Conservation (phyloP, 441 rosid genomes). For the Populus hybrid region DNA sequence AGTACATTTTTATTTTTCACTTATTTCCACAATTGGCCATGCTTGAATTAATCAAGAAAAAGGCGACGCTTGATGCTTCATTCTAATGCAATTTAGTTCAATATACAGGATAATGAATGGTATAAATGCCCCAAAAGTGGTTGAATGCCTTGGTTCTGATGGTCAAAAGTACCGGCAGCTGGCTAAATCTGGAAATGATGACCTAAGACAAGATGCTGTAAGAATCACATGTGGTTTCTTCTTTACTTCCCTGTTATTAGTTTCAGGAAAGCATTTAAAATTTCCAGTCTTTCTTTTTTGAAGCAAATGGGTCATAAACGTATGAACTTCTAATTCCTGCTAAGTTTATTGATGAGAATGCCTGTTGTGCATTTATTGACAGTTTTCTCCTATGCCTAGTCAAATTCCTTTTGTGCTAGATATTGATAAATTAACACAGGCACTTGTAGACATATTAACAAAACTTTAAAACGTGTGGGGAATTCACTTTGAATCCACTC, state of each 20-base stretch:
- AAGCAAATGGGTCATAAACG: not conserved
- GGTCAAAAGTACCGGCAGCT: constrained; percentile 87
- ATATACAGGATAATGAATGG: constrained; percentile 90
- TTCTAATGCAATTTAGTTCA: constrained; percentile 19
- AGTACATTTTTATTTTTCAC: constrained; percentile 5
- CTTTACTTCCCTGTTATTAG: not conserved
- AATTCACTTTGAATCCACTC: not conserved
- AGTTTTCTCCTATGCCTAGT: not conserved
- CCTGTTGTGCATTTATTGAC: not conserved
- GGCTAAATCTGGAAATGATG: constrained; percentile 98
- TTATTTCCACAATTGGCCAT: not conserved
- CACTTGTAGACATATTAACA: too few species aligned
- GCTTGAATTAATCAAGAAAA: constrained; percentile 4
- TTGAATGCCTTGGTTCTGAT: constrained; percentile 96
- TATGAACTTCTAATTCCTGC: not conserved
- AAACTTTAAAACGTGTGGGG: too few species aligned
- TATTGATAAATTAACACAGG: not conserved
- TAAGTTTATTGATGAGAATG: not conserved
- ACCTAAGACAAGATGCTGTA: constrained; percentile 99
- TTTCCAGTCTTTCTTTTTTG: not conserved
- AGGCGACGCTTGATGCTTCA: constrained; percentile 18
- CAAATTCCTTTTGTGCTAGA: not conserved
- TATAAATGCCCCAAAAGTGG: constrained; percentile 94
- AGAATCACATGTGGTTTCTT: constrained; percentile 25
- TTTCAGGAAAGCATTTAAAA: not conserved